Percentiles rank a stretch among this genome's conserved stretches.
phyloP scores from a whole-genome alignment of 2,329 filamentous ascomycete species.

The Cladophialophora psammophila region DNA sequence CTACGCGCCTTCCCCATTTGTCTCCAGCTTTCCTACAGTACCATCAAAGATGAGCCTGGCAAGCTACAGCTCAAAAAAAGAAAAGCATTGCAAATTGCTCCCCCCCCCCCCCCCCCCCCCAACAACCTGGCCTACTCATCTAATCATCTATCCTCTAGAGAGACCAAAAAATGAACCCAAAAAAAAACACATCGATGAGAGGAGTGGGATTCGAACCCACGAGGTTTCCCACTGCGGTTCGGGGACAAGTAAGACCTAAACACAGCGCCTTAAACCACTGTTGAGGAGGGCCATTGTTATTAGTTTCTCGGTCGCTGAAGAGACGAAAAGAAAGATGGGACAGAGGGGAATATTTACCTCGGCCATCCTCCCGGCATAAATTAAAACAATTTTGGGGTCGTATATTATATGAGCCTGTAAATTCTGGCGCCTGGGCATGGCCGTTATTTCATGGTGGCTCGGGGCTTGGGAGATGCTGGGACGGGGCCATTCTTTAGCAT shows the following conservation, averaged over 20 bases:
- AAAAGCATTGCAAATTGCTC: no score
- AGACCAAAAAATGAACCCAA: constrained; percentile 9
- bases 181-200: constrained; percentile 22
- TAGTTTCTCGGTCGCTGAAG: background rate
- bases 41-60: no score
- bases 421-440: background rate
- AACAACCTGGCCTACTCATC: no score
- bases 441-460: background rate
- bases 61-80: no score
- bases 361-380: constrained; percentile 33
- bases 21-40: no score
- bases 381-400: background rate
- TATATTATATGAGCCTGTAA: background rate
- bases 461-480: background rate
- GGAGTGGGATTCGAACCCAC: constrained; percentile 42
- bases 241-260: constrained; percentile 35
- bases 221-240: constrained; percentile 42
- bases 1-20: no score
- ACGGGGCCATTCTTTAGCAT: background rate
- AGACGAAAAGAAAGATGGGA: constrained; percentile 8
- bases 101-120: no score
- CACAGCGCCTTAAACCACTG: constrained; percentile 43
- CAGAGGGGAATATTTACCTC: constrained; percentile 14
- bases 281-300: background rate
- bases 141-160: background rate